Conservation (phyloP, 306 rosid genomes). For the Cucumis sativus region DNA sequence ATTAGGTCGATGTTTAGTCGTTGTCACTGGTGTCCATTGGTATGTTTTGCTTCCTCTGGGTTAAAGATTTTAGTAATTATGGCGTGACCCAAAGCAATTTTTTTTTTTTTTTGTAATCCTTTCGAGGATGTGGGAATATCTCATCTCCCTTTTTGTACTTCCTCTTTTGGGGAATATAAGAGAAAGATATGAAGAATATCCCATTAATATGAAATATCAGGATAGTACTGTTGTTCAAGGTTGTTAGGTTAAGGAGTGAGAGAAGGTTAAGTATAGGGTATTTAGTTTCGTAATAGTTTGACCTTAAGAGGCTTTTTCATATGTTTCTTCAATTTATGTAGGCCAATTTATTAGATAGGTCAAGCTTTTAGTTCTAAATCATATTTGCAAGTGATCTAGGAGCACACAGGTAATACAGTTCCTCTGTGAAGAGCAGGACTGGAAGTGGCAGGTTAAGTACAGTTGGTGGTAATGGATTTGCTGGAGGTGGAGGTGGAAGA, state of each 20-base stretch:
- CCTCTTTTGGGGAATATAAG: not conserved
- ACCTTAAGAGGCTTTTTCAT: not conserved
- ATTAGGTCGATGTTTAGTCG: not conserved
- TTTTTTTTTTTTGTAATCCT: not conserved
- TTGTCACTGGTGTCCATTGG: not conserved
- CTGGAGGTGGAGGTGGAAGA: slow-evolving; percentile 98
- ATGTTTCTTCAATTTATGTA: not conserved
- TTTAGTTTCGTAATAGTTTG: not conserved
- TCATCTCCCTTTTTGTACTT: not conserved
- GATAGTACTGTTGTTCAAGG: not conserved
- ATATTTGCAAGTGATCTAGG: slow-evolving; percentile 17
- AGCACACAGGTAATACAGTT: slow-evolving; percentile 17
- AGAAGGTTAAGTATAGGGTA: not conserved
- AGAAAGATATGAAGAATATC: not conserved
- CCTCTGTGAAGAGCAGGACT: slow-evolving; percentile 59
- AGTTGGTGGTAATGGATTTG: slow-evolving; percentile 80
- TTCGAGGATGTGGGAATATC: not conserved
- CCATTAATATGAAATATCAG: not conserved
- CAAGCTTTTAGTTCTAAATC: slow-evolving; percentile 2
- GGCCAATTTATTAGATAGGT: slow-evolving; percentile 5
- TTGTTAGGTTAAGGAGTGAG: not conserved
- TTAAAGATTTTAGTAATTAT: not conserved
- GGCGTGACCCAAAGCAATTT: not conserved
- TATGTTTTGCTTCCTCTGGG: not conserved
- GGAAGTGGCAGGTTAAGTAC: slow-evolving; percentile 83